These are phyloP conservation scores for Saturnispora mendoncae DNA, from an alignment of 805 yeast species.

Conservation along the genomic window DNA sequence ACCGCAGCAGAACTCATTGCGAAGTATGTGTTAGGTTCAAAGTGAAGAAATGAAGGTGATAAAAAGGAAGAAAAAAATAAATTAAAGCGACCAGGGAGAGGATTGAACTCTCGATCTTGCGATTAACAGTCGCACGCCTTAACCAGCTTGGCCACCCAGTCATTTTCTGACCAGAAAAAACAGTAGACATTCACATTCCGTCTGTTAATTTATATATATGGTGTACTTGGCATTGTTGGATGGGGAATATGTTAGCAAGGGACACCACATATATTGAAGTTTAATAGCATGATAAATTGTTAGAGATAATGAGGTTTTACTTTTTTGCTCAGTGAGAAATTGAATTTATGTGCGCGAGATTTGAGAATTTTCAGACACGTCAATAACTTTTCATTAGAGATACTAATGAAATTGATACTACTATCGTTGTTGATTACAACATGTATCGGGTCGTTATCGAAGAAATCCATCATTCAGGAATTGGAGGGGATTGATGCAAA, in stretches of 20 bases:
- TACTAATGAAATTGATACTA: not conserved
- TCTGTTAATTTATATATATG: no score
- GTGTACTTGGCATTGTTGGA: no score
- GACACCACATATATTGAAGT: no score
- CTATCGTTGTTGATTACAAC: not conserved
- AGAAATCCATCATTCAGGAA: not conserved
- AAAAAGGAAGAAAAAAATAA: not conserved
- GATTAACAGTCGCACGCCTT: slow-evolving; percentile 59
- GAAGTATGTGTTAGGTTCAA: no score
- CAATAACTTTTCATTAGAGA: not conserved
- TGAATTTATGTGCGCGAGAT: slow-evolving; percentile 1
- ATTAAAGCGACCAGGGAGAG: slow-evolving; percentile 43
- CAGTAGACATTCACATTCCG: no score
- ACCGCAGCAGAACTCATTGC: slow-evolving; percentile 1
- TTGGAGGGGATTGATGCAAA: slow-evolving; percentile 10
- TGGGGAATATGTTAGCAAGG: no score
- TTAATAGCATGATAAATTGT: no score
- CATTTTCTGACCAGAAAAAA: slow-evolving; percentile 17
- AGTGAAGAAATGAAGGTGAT: no score
- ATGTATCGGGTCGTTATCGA: not conserved
- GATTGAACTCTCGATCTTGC: slow-evolving; percentile 57
- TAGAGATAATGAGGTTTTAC: no score
- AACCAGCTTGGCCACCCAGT: slow-evolving; percentile 53
- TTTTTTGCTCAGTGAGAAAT: no score
- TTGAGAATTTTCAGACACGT: not conserved